These are phyloP conservation scores for Neofusicoccum sp. DNA, from an alignment of 2,329 filamentous ascomycete species.

Conservation along the genomic window DNA sequence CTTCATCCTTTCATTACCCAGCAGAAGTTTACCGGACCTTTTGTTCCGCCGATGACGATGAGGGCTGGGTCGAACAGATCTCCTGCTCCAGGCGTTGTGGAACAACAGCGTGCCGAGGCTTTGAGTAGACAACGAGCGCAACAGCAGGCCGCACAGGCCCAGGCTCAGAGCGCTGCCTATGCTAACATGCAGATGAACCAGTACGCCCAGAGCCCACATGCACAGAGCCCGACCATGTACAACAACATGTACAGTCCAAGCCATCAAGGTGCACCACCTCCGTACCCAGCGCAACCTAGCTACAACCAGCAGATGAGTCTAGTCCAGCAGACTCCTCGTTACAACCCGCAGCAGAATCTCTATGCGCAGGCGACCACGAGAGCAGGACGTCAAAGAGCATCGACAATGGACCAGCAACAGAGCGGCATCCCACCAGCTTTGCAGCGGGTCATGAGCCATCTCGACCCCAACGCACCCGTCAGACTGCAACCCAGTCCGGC, in stretches of 20 bases:
- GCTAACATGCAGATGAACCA: conserved; percentile 59
- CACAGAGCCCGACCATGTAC: conserved; percentile 65
- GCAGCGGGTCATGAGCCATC: conserved; percentile 90
- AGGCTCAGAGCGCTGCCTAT: conserved; percentile 71
- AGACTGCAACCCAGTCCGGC: conserved; percentile 91
- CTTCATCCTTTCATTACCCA: conserved; percentile 98
- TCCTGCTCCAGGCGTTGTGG: conserved; percentile 87
- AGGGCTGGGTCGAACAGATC: conserved; percentile 85
- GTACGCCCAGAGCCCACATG: conserved; percentile 49
- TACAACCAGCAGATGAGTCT: conserved; percentile 57
- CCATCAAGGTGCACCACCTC: conserved; percentile 70
- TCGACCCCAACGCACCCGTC: conserved; percentile 93
- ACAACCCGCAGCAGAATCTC: conserved; percentile 65
- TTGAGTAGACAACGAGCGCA: conserved; percentile 84
- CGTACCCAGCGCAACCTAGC: conserved; percentile 71
- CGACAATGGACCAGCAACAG: conserved; percentile 93
- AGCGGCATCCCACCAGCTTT: conserved; percentile 90
- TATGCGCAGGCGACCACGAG: conserved; percentile 74
- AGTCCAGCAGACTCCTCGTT: conserved; percentile 39
- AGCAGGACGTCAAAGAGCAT: conserved; percentile 80
- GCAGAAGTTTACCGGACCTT: conserved; percentile 92
- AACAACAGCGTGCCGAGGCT: conserved; percentile 92
- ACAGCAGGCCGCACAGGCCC: conserved; percentile 45
- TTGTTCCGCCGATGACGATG: conserved; percentile 94
- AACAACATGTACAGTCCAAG: conserved; percentile 70